Evolutionary conservation across 805 yeast species (phyloP).

Genomic region (Saturnispora hagleri): DNA sequence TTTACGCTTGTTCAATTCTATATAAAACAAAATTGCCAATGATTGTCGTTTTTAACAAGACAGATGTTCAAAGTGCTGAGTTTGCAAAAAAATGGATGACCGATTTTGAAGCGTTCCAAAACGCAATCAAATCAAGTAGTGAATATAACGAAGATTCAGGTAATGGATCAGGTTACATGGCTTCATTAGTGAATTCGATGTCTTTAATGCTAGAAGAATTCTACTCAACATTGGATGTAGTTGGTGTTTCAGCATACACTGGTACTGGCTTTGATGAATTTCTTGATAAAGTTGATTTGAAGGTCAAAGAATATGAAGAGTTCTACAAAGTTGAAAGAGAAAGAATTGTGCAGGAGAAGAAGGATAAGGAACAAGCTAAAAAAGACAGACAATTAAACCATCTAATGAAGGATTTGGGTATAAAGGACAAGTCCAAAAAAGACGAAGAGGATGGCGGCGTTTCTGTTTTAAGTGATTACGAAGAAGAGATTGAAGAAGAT

Average conservation of each 20-base stretch:
- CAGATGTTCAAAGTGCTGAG: slow-evolving; percentile 75
- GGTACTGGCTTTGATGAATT: slow-evolving; percentile 94
- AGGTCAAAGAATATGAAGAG: slow-evolving; percentile 78
- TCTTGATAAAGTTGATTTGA: slow-evolving; percentile 70
- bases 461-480: slow-evolving; percentile 42
- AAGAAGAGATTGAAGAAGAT: slow-evolving; percentile 34
- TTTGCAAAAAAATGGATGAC: slow-evolving; percentile 97
- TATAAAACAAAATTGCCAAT: slow-evolving; percentile 95
- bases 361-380: slow-evolving; percentile 60
- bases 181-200: slow-evolving; percentile 88
- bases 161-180: slow-evolving; percentile 80
- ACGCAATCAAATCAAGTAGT: slow-evolving; percentile 50
- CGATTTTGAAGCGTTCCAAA: slow-evolving; percentile 88
- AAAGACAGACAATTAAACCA: slow-evolving; percentile 63
- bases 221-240: slow-evolving; percentile 85
- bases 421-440: slow-evolving; percentile 31
- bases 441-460: slow-evolving; percentile 35
- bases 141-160: slow-evolving; percentile 31
- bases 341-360: slow-evolving; percentile 63
- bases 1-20: slow-evolving; percentile 93
- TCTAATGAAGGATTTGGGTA: slow-evolving; percentile 81
- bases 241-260: slow-evolving; percentile 85
- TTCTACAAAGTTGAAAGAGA: slow-evolving; percentile 85
- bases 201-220: slow-evolving; percentile 93
- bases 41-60: slow-evolving; percentile 93